These are phyloP conservation scores for Rhododendron ovatum DNA, from an alignment of 148 eudicot species.

Conservation along the genomic window DNA sequence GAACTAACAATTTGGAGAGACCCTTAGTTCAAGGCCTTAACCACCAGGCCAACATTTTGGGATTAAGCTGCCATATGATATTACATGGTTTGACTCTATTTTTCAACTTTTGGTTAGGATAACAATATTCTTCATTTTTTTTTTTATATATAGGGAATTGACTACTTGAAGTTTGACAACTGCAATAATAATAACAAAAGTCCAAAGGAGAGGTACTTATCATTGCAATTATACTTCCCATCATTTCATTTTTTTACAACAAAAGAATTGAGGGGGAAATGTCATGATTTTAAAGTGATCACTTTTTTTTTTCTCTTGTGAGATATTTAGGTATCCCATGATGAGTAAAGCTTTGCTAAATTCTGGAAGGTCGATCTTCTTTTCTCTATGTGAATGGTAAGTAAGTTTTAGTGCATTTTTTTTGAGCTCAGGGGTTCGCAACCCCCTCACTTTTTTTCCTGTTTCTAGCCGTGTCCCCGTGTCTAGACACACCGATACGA, in stretches of 20 bases:
- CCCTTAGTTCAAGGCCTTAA: not conserved
- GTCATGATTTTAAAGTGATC: not conserved
- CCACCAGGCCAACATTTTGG: not conserved
- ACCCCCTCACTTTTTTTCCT: too few relatives aligned
- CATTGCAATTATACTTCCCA: not conserved
- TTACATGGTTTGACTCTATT: not conserved
- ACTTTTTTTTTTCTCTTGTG: not conserved
- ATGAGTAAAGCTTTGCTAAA: conserved; percentile 67
- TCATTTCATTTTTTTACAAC: not conserved
- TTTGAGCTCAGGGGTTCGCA: not conserved
- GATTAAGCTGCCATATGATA: not conserved
- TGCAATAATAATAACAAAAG: conserved; percentile 39
- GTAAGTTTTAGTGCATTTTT: conserved; percentile 3
- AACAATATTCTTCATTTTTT: not conserved
- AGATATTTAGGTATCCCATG: conserved; percentile 49
- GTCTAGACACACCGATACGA: too few relatives aligned
- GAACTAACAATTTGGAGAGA: not conserved
- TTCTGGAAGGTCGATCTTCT: conserved; percentile 67
- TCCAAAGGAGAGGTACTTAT: conserved; percentile 50
- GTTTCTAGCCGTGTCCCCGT: too few relatives aligned
- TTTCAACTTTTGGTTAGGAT: too few relatives aligned
- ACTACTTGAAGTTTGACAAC: conserved; percentile 91
- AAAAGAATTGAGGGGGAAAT: not conserved
- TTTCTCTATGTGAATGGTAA: conserved; percentile 84
- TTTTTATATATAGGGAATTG: conserved; percentile 45